Evolutionary conservation across 495 filamentous ascomycete genomes (phyloP), one percentile per base, ranked within the genome.

Genomic region (Ramalina peruviana): DNA sequence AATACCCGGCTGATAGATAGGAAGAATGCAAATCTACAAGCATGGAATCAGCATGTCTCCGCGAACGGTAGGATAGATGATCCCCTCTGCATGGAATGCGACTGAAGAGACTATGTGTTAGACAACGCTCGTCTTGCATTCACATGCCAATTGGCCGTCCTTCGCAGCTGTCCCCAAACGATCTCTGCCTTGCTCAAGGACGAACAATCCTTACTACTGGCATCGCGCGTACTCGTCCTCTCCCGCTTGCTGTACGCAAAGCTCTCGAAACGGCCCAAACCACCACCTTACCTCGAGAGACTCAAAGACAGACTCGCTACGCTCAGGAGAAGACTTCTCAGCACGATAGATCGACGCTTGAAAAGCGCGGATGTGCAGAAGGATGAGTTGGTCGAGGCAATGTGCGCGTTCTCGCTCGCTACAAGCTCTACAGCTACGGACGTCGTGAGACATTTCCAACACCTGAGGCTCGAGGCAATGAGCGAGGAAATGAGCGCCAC

Each of bases 341-440:
- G 70, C 38, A 75, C 75, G 6, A 78, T 96, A 43, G 77, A 92
- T 55, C 78, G 75, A 44, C 72, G 74, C 6, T 65, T 97, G 44
- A 73, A 74, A 38, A 74, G 70, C 46, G 58, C 63, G 25, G 64
- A 69, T 48, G 62, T 61, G 21, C 74, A 70, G 30, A 67, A 60
- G 17, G 69, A 73, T 21, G 71, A 70, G 30, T 71, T 94, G 16
- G 69, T 88, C 13, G 71, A 86, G 58, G 76, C 77, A 12, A 71
- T 97, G 60, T 80, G 78, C 36, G 90, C 90, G 6, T 94, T 88
- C 59, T 85, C 83, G 45, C 68, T 98, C 19, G 79, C 80, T 1
- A 92, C 84, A 7, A 93, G 79, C 56, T 86, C 86, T 9, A 85
- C 86, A 0, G 80, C 86, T 0, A 76, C 78, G 47, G 88, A 96